phyloP scores from a whole-genome alignment of 2,329 filamentous ascomycete genomes.

The Talaromyces rugulosus region DNA sequence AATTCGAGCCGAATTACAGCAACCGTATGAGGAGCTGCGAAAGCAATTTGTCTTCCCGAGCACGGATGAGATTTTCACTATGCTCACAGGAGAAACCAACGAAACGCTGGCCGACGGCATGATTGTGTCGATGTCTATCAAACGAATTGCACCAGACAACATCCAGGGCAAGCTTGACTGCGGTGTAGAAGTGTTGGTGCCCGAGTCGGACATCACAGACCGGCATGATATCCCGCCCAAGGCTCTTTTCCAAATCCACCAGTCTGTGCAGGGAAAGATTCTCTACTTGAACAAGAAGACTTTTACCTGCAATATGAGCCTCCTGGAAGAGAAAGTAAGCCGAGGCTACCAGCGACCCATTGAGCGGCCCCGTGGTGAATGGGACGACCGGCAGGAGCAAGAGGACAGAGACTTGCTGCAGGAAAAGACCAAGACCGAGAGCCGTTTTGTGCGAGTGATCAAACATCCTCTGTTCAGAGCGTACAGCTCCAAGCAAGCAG shows the following conservation, averaged over 20 bases:
- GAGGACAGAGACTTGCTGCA: constrained; percentile 77
- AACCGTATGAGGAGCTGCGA: constrained; percentile 90
- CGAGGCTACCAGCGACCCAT: constrained; percentile 65
- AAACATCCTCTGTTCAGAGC: constrained; percentile 95
- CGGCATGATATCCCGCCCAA: constrained; percentile 64
- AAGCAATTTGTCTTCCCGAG: constrained; percentile 68
- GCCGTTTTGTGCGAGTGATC: constrained; percentile 87
- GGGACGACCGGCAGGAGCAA: constrained; percentile 79
- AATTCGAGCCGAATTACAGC: constrained; percentile 87
- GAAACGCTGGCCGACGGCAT: constrained; percentile 82
- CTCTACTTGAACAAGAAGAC: constrained; percentile 81
- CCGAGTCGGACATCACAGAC: constrained; percentile 75
- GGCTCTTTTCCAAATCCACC: constrained; percentile 70
- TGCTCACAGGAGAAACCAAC: constrained; percentile 89
- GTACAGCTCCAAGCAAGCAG: constrained; percentile 87
- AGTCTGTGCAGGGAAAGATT: constrained; percentile 85
- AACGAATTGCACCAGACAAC: constrained; percentile 85
- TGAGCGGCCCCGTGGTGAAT: constrained; percentile 73
- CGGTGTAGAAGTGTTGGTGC: constrained; percentile 84
- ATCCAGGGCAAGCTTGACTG: constrained; percentile 92
- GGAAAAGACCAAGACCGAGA: constrained; percentile 80
- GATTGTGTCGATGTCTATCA: constrained; percentile 86
- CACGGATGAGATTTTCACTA: constrained; percentile 83
- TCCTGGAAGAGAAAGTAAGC: constrained; percentile 76
- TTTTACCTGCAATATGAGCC: constrained; percentile 76